These are phyloP conservation scores for Hypoxylon fuscum DNA, from an alignment of 495 filamentous ascomycete genomes.

Conservation along the genomic window DNA sequence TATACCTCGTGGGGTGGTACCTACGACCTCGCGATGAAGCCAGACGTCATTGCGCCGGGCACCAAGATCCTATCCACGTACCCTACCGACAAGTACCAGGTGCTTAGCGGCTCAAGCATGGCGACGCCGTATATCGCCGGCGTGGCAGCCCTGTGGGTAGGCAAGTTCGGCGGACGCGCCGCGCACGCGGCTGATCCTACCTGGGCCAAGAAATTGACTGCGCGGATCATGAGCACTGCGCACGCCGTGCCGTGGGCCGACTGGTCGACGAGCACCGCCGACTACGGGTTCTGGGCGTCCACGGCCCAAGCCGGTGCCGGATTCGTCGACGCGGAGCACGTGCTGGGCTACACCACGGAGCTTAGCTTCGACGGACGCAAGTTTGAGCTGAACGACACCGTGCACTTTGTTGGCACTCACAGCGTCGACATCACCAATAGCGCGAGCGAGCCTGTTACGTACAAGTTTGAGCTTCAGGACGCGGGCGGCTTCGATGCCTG, in stretches of 20 bases:
- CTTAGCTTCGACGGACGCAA: constrained; percentile 71
- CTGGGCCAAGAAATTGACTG: constrained; percentile 38
- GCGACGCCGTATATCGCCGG: constrained; percentile 61
- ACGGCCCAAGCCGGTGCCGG: constrained; percentile 52
- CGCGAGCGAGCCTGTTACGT: constrained; percentile 43
- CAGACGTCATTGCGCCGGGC: constrained; percentile 58
- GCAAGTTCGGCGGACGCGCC: constrained; percentile 37
- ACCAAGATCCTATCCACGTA: constrained; percentile 59
- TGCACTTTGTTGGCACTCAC: constrained; percentile 41
- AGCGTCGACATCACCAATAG: constrained; percentile 52
- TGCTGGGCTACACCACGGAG: constrained; percentile 71
- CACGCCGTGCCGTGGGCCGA: constrained; percentile 54
- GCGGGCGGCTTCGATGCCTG: constrained; percentile 22
- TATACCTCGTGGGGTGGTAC: constrained; percentile 60
- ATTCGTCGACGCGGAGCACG: constrained; percentile 66
- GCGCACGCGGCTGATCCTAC: constrained; percentile 21
- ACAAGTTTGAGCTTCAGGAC: constrained; percentile 39
- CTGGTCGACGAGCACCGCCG: constrained; percentile 44
- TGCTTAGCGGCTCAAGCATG: constrained; percentile 61
- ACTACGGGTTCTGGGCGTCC: constrained; percentile 48
- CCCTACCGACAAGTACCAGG: constrained; percentile 47
- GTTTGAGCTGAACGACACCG: constrained; percentile 56
- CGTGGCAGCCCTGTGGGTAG: constrained; percentile 52
- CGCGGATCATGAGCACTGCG: constrained; percentile 45
- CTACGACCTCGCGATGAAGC: constrained; percentile 54